Evolutionary conservation across 306 rosid species (phyloP).

Genomic region (Boehmeria nivea): DNA sequence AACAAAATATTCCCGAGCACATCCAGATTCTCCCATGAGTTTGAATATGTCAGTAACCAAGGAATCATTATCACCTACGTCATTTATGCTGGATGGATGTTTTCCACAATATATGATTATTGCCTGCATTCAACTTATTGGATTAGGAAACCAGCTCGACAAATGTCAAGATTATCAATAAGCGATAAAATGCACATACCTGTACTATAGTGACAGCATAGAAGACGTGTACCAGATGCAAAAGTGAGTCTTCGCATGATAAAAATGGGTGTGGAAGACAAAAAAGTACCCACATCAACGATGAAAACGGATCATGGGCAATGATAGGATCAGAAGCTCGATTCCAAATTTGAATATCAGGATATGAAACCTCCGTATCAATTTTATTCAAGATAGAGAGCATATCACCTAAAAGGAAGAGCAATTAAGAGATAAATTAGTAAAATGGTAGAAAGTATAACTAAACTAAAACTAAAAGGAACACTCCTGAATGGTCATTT

Average conservation of each 20-base stretch:
- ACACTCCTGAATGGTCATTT: no score
- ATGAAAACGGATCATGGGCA: slow-evolving; percentile 76
- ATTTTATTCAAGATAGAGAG: slow-evolving; percentile 46
- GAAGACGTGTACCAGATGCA: slow-evolving; percentile 78
- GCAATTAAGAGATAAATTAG: slow-evolving; percentile 13
- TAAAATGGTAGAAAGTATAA: not conserved
- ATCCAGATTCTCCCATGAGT: slow-evolving; percentile 46
- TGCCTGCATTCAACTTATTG: slow-evolving; percentile 47
- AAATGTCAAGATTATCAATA: slow-evolving; percentile 11
- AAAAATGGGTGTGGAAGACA: slow-evolving; percentile 83
- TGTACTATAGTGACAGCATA: slow-evolving; percentile 75
- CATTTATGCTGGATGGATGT: slow-evolving; percentile 31
- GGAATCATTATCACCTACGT: slow-evolving; percentile 44
- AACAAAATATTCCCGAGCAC: slow-evolving; percentile 41
- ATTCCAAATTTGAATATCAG: slow-evolving; percentile 66
- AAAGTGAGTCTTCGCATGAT: slow-evolving; percentile 71
- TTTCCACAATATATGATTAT: slow-evolving; percentile 50
- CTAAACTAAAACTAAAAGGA: no score
- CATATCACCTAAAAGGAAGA: slow-evolving; percentile 47
- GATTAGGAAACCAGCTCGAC: slow-evolving; percentile 18
- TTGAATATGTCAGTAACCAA: slow-evolving; percentile 64
- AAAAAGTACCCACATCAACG: slow-evolving; percentile 94
- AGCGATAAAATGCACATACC: slow-evolving; percentile 41
- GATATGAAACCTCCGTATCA: slow-evolving; percentile 34
- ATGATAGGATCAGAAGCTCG: slow-evolving; percentile 83